A percentile compares a stretch with the other conserved stretches of the same genome.
phyloP scores from a whole-genome alignment of 371 early-diverging fungal genomes.

The Conidiobolus incongruus region DNA sequence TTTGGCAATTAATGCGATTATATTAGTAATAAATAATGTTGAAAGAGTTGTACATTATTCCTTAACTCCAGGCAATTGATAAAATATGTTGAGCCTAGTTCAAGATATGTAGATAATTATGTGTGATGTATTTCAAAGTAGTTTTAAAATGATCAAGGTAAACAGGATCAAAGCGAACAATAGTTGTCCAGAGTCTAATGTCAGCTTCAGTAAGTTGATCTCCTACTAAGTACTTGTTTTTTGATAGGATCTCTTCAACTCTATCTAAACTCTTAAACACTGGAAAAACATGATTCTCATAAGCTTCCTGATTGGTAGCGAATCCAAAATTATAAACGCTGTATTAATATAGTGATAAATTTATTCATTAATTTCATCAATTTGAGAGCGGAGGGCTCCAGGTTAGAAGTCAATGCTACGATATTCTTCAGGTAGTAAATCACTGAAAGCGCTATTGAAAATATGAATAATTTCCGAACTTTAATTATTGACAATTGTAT shows the following conservation, averaged over 20 bases:
- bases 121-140: constrained; percentile 55
- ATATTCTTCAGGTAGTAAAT: constrained; percentile 29
- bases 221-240: constrained; percentile 50
- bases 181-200: constrained; percentile 78
- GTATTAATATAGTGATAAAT: constrained; percentile 64
- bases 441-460: constrained; percentile 72
- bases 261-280: constrained; percentile 62
- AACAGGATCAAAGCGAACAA: constrained; percentile 72
- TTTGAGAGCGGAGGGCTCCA: constrained; percentile 33
- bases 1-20: constrained; percentile 17
- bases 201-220: constrained; percentile 74
- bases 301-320: constrained; percentile 68
- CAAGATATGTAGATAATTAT: constrained; percentile 69
- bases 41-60: not conserved
- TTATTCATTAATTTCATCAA: constrained; percentile 76
- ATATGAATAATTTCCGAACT: constrained; percentile 87
- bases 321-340: constrained; percentile 79
- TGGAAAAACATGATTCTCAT: constrained; percentile 37
- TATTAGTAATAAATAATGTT: not conserved
- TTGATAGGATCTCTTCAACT: constrained; percentile 54
- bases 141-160: constrained; percentile 83
- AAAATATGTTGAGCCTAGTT: constrained; percentile 63
- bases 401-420: constrained; percentile 57
- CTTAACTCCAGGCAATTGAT: constrained; percentile 48
- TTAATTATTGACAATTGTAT: constrained; percentile 93